phyloP scores from a whole-genome alignment of 768 basidiomycete species.

The Heimioporus sp. region DNA sequence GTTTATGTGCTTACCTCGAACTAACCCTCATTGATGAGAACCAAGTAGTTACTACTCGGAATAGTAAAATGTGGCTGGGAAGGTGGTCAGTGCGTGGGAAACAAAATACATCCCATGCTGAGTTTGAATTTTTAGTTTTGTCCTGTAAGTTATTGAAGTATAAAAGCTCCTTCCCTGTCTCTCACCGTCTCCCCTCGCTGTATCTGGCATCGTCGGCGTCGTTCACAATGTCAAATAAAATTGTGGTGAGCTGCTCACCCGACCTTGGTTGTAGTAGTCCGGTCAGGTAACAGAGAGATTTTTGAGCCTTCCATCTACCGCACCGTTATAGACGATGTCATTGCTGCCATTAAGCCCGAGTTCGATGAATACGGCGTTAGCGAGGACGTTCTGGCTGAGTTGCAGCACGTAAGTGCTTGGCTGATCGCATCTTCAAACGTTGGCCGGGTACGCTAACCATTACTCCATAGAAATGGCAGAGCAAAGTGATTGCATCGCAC shows the following conservation, averaged over 20 bases:
- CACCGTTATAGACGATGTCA: slow-evolving; percentile 94
- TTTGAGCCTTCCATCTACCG: slow-evolving; percentile 91
- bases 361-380: slow-evolving; percentile 96
- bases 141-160: slow-evolving; percentile 37
- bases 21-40: background rate
- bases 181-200: slow-evolving; percentile 34
- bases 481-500: slow-evolving; percentile 88
- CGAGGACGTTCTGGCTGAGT: slow-evolving; percentile 83
- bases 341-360: slow-evolving; percentile 81
- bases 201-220: slow-evolving; percentile 26
- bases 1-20: background rate
- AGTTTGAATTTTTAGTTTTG: slow-evolving; percentile 42
- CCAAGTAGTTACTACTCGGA: too few relatives aligned
- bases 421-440: slow-evolving; percentile 10
- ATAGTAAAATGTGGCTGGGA: too few relatives aligned
- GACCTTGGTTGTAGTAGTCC: slow-evolving; percentile 55
- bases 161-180: slow-evolving; percentile 37
- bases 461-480: slow-evolving; percentile 84
- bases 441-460: slow-evolving; percentile 7
- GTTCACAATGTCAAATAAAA: slow-evolving; percentile 89
- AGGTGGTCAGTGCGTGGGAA: slow-evolving; percentile 50
- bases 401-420: slow-evolving; percentile 74
- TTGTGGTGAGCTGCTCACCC: slow-evolving; percentile 90
- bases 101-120: slow-evolving; percentile 28
- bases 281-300: slow-evolving; percentile 49